Base-by-base conservation (phyloP, 345 rosid species). In the Microthlaspi erraticum region DNA sequence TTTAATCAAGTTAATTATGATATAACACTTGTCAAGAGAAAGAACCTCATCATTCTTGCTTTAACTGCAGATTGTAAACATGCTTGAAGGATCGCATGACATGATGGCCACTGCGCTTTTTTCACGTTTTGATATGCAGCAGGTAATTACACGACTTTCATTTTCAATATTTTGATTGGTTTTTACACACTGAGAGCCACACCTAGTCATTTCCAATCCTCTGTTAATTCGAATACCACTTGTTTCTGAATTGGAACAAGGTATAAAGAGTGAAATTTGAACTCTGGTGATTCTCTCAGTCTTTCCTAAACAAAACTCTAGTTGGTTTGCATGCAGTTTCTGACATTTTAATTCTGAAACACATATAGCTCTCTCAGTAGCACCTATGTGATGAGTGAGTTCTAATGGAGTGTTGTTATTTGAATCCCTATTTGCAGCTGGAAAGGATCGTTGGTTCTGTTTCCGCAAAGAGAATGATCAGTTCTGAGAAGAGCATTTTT, bases 361-460 rank as follows among this genome's bases (percentile, higher is more conserved):
- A 41, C 36, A 41, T 60, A 1, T 44, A 0, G 31, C 53, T 46
- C 32, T 45, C 11, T 32, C 17, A 45, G 68, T 32, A 46, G 56
- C 43, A 34, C 38, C 41, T 51, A 26, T 50, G 23, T 50, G 37
- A 49, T 50, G 36, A 52, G 49, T 43, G 62, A 56, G 34, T 45
- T 68, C 2, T 44, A 57, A 17, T 68, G 48, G 34, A 55, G 31
- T 68, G 54, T n/a, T 56, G 54, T 53, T 23, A n/a, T 61, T 26
- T 26, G 29, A 26, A 26, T 26, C 29, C 29, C 29, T 26, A 1
- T 26, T 59, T 53, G 68, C 66, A 90, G 98, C 84, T 93, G 62
- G 94, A 93, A 81, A 86, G 96, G 75, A 85, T 88, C 36, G 96
- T 86, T 2, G 94, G 98, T 46, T 77, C 87, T 58, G 46, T 81